phyloP scores from a whole-genome alignment of 2,329 filamentous ascomycete species.

The Thielaviopsis euricoi region DNA sequence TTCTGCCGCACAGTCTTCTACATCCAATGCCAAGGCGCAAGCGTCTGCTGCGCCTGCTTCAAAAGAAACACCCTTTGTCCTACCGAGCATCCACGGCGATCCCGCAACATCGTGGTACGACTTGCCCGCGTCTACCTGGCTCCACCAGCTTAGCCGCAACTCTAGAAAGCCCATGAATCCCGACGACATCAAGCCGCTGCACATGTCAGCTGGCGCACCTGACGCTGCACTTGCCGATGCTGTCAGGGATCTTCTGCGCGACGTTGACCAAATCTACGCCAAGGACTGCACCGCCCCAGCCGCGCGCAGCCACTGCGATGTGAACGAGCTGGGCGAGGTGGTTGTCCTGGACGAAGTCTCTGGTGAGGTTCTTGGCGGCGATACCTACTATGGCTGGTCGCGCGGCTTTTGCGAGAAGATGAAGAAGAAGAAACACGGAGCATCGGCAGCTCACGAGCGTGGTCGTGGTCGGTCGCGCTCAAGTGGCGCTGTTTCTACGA shows the following conservation, averaged over 20 bases:
- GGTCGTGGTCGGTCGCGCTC: neutral
- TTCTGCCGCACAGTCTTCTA: conserved; percentile 14
- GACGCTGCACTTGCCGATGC: conserved; percentile 48
- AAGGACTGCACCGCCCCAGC: conserved; percentile 24
- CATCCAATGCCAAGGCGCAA: conserved; percentile 12
- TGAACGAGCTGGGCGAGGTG: conserved; percentile 61
- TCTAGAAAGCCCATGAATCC: conserved; percentile 59
- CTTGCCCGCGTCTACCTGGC: conserved; percentile 63
- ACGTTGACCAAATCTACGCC: conserved; percentile 52
- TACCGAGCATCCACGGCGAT: conserved; percentile 68
- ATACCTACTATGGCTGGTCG: conserved; percentile 84
- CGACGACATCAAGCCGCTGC: conserved; percentile 52
- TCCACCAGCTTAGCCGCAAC: conserved; percentile 63
- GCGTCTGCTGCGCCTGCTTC: conserved; percentile 21
- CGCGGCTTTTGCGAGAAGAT: conserved; percentile 65
- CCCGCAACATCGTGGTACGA: conserved; percentile 60
- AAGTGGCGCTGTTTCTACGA: conserved; percentile 17
- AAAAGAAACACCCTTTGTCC: conserved; percentile 47
- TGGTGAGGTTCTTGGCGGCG: conserved; percentile 45
- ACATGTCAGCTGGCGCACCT: conserved; percentile 51
- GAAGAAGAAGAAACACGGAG: conserved; percentile 27
- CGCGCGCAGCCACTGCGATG: conserved; percentile 28
- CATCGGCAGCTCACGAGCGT: neutral
- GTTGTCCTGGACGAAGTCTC: conserved; percentile 49
- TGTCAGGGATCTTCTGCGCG: conserved; percentile 53